Conservation (phyloP, 768 basidiomycete genomes). For the Russula dissimulans region DNA sequence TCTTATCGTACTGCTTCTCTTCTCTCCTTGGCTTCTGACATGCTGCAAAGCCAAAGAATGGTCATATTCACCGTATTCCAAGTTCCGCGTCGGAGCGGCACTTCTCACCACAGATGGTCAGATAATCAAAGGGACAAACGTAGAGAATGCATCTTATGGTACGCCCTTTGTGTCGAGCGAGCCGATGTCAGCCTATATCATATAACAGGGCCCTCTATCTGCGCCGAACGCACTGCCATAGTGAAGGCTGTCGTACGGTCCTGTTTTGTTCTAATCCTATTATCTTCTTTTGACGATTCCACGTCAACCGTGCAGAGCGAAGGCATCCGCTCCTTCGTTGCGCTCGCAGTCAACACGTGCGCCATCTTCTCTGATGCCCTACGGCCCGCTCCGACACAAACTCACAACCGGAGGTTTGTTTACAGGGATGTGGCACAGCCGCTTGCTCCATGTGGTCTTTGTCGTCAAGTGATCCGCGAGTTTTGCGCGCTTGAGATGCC, state of each 20-base stretch:
- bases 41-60: constrained; percentile 49
- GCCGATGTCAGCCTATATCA: neutral
- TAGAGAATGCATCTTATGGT: constrained; percentile 95
- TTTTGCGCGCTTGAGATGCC: constrained; percentile 73
- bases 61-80: constrained; percentile 79
- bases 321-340: constrained; percentile 59
- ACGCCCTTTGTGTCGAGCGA: neutral
- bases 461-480: constrained; percentile 84
- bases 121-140: constrained; percentile 79
- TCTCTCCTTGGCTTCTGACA: neutral
- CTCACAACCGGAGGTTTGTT: neutral
- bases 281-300: neutral
- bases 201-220: constrained; percentile 74
- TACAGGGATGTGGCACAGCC: constrained; percentile 56
- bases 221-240: constrained; percentile 90
- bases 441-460: constrained; percentile 87
- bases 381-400: too few relatives aligned
- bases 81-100: constrained; percentile 89
- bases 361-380: constrained; percentile 21
- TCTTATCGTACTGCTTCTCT: neutral
- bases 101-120: constrained; percentile 58
- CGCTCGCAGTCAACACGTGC: constrained; percentile 73
- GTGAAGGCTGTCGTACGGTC: constrained; percentile 83
- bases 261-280: too few relatives aligned
- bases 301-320: constrained; percentile 50